Base-by-base conservation (phyloP, 2,329 filamentous ascomycete species). In the Venturia aucupariae region DNA sequence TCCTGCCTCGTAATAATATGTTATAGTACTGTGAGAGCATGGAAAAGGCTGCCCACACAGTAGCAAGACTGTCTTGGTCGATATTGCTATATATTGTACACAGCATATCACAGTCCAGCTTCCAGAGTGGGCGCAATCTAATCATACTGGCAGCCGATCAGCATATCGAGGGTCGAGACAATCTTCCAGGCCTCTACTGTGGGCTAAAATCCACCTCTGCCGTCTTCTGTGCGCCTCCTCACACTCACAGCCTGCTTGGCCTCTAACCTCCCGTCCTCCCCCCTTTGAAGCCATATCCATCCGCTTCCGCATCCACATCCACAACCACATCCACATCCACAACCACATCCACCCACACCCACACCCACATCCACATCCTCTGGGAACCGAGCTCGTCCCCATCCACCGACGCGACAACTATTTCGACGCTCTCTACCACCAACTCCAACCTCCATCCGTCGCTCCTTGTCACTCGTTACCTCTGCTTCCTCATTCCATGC, bases 391-490 rank as follows among this genome's bases (percentile, higher is more conserved):
- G 24, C 46, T 22, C 42, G n/a, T 22, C n/a, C 42, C 17, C 42
- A 4, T 27, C 17, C 46, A 3, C 15, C 22, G 22, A 51, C 30
- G 17, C 11, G 11, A 2, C 17, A 32, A 22, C 44, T 22, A 48
- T 7, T 24, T 22, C 44, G 19, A 48, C 44, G 22, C 44, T 48
- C 19, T 24, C 30, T 22, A 13, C 11, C 51, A 8, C 19, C 17
- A 3, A 32, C 51, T 35, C 27, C 30, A 22, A 35, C 5, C 51
- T n/a, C 27, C 17, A n/a, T 32, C 51, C 13, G 13, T 4, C 35
- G 51, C 27, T 55, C n/a, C 51, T 35, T 22, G 51, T 55, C 51
- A 35, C 51, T 55, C 51, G 51, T 55, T 55, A 55, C 30, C 35
- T 22, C 27, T 19, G 17, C 51, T 27, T 27, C 46, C 27, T 48